Percentiles rank a stretch among this genome's conserved stretches.
Evolutionary conservation across 257 asterid species (phyloP).

Genomic region (Anisodus tanguticus): DNA sequence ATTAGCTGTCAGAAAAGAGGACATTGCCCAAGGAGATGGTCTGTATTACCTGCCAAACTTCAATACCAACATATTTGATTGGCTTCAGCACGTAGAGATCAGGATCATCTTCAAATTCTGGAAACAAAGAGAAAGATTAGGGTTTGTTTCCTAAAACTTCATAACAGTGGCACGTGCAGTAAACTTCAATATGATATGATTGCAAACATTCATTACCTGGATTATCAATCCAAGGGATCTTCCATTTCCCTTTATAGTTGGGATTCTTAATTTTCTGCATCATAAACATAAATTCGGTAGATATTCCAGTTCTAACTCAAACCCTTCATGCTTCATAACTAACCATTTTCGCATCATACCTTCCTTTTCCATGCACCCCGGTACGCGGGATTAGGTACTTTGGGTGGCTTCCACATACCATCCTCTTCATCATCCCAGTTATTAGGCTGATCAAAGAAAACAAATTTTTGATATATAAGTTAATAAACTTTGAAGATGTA

Average conservation of each 20-base stretch:
- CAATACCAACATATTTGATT: conserved; percentile 80
- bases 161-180: not conserved
- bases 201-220: conserved; percentile 60
- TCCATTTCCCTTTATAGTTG: conserved; percentile 94
- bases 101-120: conserved; percentile 93
- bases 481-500: not conserved
- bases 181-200: not conserved
- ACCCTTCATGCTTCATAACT: not conserved
- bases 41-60: conserved; percentile 83
- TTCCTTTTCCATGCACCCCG: conserved; percentile 82
- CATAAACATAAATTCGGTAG: not conserved
- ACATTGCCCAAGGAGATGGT: not conserved
- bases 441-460: conserved; percentile 64
- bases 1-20: not conserved
- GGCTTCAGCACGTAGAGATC: conserved; percentile 87
- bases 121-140: not conserved
- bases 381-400: conserved; percentile 78
- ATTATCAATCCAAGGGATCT: conserved; percentile 87
- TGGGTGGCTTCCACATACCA: conserved; percentile 84
- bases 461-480: not conserved
- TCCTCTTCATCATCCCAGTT: conserved; percentile 98
- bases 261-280: conserved; percentile 87
- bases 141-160: not conserved
- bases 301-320: not conserved
- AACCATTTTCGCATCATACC: conserved; percentile 42